Percentiles rank a stretch among this genome's conserved stretches.
These are phyloP conservation scores for Cryphonectria naterciae DNA, from an alignment of 2,329 filamentous ascomycete genomes.

Conservation along the genomic window DNA sequence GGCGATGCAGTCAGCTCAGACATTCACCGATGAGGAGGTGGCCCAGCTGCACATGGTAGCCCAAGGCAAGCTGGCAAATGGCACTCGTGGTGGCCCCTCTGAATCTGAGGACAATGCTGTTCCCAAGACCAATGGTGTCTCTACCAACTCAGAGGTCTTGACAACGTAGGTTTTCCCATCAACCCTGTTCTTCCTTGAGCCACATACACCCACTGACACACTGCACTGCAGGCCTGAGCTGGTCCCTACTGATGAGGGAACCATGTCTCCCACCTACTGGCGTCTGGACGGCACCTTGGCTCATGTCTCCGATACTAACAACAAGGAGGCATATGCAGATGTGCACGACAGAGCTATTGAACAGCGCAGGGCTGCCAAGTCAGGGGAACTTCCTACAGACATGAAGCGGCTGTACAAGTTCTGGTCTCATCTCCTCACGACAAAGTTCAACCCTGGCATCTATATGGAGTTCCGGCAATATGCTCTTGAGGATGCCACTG, in stretches of 20 bases:
- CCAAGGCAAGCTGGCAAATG: slow-evolving; percentile 23
- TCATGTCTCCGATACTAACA: slow-evolving; percentile 28
- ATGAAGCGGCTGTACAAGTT: slow-evolving; percentile 73
- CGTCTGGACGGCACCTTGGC: slow-evolving; percentile 22
- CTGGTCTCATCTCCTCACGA: slow-evolving; percentile 73
- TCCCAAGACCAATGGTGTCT: slow-evolving; percentile 24
- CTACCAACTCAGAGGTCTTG: slow-evolving; percentile 10
- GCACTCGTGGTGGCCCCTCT: slow-evolving; percentile 4
- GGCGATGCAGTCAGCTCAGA: slow-evolving; percentile 38
- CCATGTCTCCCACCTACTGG: slow-evolving; percentile 20
- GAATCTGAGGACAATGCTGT: slow-evolving; percentile 11
- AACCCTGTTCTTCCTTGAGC: neutral
- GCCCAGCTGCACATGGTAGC: slow-evolving; percentile 38
- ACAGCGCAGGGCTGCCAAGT: slow-evolving; percentile 39
- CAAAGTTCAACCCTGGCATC: slow-evolving; percentile 75
- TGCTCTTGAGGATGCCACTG: slow-evolving; percentile 66
- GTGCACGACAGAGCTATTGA: slow-evolving; percentile 46
- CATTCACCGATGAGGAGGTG: slow-evolving; percentile 38
- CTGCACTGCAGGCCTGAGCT: slow-evolving; percentile 21
- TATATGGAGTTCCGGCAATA: slow-evolving; percentile 73
- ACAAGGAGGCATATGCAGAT: slow-evolving; percentile 37
- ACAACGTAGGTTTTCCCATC: slow-evolving; percentile 17
- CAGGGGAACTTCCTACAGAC: slow-evolving; percentile 52
- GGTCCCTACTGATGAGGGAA: slow-evolving; percentile 19
- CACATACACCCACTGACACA: slow-evolving; percentile 22